Conservation (phyloP, 2,329 filamentous ascomycete species). For the Gnomoniopsis smithogilvyi region DNA sequence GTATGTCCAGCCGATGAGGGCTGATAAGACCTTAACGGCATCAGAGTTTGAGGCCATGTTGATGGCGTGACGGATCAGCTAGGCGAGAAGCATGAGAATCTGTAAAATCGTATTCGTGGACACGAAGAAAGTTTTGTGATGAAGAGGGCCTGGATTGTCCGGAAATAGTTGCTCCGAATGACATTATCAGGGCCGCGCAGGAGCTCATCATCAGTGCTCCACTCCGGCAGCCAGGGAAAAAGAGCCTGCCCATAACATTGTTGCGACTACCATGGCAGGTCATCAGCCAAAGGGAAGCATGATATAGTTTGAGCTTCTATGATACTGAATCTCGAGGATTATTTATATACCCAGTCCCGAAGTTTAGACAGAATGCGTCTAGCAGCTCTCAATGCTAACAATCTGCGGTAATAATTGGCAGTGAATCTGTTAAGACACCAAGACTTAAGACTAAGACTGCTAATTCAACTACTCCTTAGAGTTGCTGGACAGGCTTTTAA, state of each 20-base stretch:
- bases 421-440: not conserved
- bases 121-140: not conserved
- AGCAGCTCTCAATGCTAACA: not conserved
- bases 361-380: too few relatives aligned
- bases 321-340: too few relatives aligned
- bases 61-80: not conserved
- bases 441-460: too few relatives aligned
- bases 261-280: too few relatives aligned
- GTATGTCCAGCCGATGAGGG: constrained; percentile 8
- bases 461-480: too few relatives aligned
- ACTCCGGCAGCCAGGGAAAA: too few relatives aligned
- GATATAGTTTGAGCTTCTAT: too few relatives aligned
- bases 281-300: too few relatives aligned
- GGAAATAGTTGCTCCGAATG: not conserved
- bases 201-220: not conserved
- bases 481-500: too few relatives aligned
- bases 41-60: not conserved
- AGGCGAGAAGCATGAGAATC: not conserved
- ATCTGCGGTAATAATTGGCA: not conserved
- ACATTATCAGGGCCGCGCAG: too few relatives aligned
- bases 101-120: not conserved
- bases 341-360: too few relatives aligned
- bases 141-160: not conserved
- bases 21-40: constrained; percentile 2
- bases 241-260: too few relatives aligned